These are phyloP conservation scores for Saccharomycopsis crataegensis DNA, from an alignment of 1,139 yeast species.

Conservation along the genomic window DNA sequence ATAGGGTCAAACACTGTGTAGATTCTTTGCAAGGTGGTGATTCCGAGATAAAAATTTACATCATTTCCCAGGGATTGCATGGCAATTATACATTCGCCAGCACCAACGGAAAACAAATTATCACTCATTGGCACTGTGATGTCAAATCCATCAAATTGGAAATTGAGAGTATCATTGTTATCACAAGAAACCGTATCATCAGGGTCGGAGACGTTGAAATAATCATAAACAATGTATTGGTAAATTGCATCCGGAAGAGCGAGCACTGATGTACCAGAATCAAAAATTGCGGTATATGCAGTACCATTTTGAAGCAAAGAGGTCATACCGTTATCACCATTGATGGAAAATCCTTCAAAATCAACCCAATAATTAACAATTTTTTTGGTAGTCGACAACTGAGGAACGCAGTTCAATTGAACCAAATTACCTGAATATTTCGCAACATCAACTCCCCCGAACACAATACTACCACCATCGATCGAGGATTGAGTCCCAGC, in stretches of 20 bases:
- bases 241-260: conserved; percentile 4
- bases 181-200: conserved; percentile 3
- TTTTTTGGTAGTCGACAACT: background rate
- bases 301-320: background rate
- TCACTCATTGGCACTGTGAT: conserved; percentile 5
- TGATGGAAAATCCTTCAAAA: background rate
- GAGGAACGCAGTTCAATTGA: conserved; percentile 6
- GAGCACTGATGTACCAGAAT: conserved; percentile 10
- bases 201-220: conserved; percentile 7
- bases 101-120: conserved; percentile 7
- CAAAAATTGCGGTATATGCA: conserved; percentile 8
- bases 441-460: conserved; percentile 16
- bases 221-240: conserved; percentile 2
- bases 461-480: conserved; percentile 10
- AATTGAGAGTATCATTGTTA: conserved; percentile 10
- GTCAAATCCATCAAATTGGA: conserved; percentile 4
- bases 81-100: conserved; percentile 3
- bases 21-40: conserved; percentile 9
- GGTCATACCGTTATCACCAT: background rate
- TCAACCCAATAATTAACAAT: conserved; percentile 10
- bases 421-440: conserved; percentile 11
- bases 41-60: conserved; percentile 7
- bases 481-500: conserved; percentile 7
- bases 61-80: background rate
- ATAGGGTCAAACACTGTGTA: conserved; percentile 17